Base-by-base conservation (phyloP, 768 basidiomycete genomes). In the Leucocoprinus birnbaumii region DNA sequence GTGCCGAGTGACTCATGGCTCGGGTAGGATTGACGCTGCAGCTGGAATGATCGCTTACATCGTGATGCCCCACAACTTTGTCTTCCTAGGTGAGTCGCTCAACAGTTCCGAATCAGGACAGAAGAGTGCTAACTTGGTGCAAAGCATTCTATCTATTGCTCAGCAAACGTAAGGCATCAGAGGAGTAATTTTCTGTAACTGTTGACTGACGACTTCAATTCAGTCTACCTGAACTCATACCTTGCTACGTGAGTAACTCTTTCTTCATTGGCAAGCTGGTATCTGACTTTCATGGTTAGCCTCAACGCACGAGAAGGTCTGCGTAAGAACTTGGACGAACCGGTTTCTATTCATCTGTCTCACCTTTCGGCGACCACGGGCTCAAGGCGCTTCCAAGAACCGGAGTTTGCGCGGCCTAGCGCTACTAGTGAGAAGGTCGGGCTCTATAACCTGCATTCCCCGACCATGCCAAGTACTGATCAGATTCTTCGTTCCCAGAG, bases 171-270 rank as follows among this genome's bases (percentile, higher is more conserved):
- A 46, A 59, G 80, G 58, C 16, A 2, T n/a, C n/a, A n/a, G n/a
- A n/a, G n/a, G n/a, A n/a, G n/a, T n/a, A n/a, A n/a, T n/a, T n/a
- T n/a, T n/a, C n/a, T n/a, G n/a, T n/a, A 35, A 40, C 21, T 4
- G 22, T 11, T 51, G 19, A 31, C 42, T n/a, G 24, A 40, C 9
- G 27, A 24, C 31, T 25, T 34, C 38, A 14, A 38, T 55, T 35
- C 47, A 84, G 80, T 84, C 22, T 84, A 83, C 59, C 68, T 79
- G 13, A 83, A 83, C 58, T 79, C 82, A 7, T 82, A 82, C 60
- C 71, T 85, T 7, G 80, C 82, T 25, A 66, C 67, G 71, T 73
- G 37, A 62, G 68, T 51, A 14, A 11, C 26, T 19, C 43, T 26
- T 10, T 53, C 24, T 35, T 40, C 16, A 16, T 22, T 16, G 19